A percentile compares a stretch with the other conserved stretches of the same genome.
phyloP scores from a whole-genome alignment of 495 filamentous ascomycete species.

The Hypoxylon intermedium region DNA sequence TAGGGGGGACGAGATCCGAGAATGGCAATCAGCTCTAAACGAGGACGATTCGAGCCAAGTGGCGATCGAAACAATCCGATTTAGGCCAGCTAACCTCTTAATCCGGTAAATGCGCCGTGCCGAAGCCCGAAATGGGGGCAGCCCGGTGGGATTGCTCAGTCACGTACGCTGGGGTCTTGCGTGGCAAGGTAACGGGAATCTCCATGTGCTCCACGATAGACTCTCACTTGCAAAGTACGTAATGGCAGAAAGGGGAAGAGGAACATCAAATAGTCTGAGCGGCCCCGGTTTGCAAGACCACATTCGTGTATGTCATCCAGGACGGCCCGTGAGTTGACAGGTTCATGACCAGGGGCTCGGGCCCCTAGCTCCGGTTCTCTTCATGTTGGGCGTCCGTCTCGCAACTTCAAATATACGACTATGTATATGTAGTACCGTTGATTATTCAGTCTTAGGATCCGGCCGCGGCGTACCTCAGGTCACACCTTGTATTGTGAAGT shows the following conservation, averaged over 20 bases:
- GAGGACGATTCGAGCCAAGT: conserved; percentile 9
- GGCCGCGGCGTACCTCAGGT: not conserved
- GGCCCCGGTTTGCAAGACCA: not conserved
- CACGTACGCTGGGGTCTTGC: not conserved
- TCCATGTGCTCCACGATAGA: not conserved
- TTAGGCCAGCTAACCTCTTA: conserved; percentile 14
- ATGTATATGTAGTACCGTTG: not conserved
- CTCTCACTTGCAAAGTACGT: not conserved
- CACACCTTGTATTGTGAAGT: not conserved
- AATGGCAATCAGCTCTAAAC: conserved; percentile 16
- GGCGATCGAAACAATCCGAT: conserved; percentile 7
- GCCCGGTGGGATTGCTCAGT: conserved; percentile 11
- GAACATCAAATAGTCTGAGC: not conserved
- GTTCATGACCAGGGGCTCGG: not conserved
- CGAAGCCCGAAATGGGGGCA: conserved; percentile 21
- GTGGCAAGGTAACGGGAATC: not conserved
- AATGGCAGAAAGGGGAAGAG: conserved; percentile 1
- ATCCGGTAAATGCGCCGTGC: conserved; percentile 18
- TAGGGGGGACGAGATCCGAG: too few species aligned
- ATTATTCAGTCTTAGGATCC: not conserved
- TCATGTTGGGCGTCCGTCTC: not conserved
- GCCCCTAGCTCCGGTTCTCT: not conserved
- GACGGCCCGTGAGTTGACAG: not conserved
- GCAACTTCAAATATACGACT: not conserved
- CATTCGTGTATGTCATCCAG: not conserved